Evolutionary conservation across 331 rosid species (phyloP), one percentile per base, ranked within the genome.

Genomic region (Malus hybrid): DNA sequence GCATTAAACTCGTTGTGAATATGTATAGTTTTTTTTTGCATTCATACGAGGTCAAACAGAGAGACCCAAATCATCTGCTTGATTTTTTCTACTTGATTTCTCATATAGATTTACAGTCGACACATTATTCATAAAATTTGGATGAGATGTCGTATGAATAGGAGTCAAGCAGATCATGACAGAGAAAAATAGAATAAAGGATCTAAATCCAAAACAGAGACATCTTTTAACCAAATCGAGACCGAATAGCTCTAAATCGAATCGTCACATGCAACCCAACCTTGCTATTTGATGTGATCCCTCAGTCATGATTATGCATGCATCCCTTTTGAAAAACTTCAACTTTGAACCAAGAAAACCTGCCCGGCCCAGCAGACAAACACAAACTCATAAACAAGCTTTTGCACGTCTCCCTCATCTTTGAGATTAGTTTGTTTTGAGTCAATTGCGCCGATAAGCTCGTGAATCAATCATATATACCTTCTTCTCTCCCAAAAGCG

Each of bases 391-490:
- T 74, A 19, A 19, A 4, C 44, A 57, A 73, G 65, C 76, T 73
- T 77, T 73, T 48, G 24, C 62, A 74, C 27, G 65, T 70, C 71
- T 62, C 31, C 65, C 65, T 5, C 46, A 79, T 6, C 77, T 2
- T 57, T 16, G 31, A 24, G 34, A 4, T 36, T 15, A 10, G 33
- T 69, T 27, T 29, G 65, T 24, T 59, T 71, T 48, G 83, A 84
- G 88, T 46, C 79, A 84, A 70, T 84, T 75, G 67, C 83, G 88
- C 73, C 81, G 76, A 52, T n/a, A 10, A 22, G 39, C 56, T 36
- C 67, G 57, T 59, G 67, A 59, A 33, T 72, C 68, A 39, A 33
- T 72, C 32, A 14, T 71, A 71, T 16, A 6, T 6, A 61, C 8
- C 18, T 22, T 39, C 12, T 39, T 0, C 46, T 22, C 67, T 36